Conservation (phyloP, 768 basidiomycete species). For the Hirschioporus abietinus region DNA sequence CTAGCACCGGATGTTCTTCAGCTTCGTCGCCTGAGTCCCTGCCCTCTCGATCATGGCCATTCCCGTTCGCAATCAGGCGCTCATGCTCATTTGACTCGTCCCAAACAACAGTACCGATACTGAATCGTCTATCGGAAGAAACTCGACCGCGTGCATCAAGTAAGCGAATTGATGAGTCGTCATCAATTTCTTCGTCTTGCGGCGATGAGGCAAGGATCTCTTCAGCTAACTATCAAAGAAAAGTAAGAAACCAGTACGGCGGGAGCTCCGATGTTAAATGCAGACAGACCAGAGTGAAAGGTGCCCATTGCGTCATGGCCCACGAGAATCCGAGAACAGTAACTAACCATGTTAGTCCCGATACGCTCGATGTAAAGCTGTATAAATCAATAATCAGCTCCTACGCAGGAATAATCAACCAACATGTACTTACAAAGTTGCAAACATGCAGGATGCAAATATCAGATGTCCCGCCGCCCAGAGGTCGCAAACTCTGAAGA, state of each 20-base stretch:
- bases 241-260: too few relatives aligned
- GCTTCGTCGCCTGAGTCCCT: background rate
- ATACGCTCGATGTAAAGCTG: conserved; percentile 69
- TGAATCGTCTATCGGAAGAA: background rate
- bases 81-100: background rate
- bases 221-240: conserved; percentile 17
- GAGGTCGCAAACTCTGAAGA: conserved; percentile 43
- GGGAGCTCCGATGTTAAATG: conserved; percentile 7
- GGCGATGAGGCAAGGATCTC: conserved; percentile 10
- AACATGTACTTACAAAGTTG: conserved; percentile 63
- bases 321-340: conserved; percentile 84
- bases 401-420: conserved; percentile 10
- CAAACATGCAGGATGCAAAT: conserved; percentile 73
- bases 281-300: conserved; percentile 80
- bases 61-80: conserved; percentile 1
- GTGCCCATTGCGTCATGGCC: conserved; percentile 91
- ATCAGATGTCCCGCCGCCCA: conserved; percentile 78
- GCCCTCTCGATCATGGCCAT: conserved; percentile 10
- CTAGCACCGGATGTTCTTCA: background rate
- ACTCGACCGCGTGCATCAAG: conserved; percentile 6
- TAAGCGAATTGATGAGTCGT: background rate
- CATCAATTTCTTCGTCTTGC: conserved; percentile 4
- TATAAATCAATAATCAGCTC: conserved; percentile 9
- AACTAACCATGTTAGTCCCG: conserved; percentile 69
- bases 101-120: background rate